Percentiles rank a stretch among this genome's conserved stretches.
Conservation (phyloP, 2,329 filamentous ascomycete genomes). For the Botrytis fragariae region DNA sequence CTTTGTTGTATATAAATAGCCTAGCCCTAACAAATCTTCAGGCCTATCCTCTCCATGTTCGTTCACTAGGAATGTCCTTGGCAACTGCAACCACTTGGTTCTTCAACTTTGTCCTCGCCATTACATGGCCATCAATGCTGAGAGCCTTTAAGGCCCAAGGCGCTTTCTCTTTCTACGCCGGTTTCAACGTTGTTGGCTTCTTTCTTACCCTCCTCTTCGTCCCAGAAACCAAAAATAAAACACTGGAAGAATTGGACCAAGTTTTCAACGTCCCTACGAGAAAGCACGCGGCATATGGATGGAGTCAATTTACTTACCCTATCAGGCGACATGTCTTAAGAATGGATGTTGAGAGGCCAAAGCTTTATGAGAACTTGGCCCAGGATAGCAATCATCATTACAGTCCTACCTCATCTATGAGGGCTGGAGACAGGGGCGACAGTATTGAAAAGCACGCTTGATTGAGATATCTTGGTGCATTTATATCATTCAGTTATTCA, state of each 20-base stretch:
- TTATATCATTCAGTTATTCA: not conserved
- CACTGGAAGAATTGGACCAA: constrained; percentile 36
- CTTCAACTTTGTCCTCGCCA: constrained; percentile 57
- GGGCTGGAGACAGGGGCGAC: not conserved
- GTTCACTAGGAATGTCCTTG: constrained; percentile 60
- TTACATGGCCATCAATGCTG: constrained; percentile 42
- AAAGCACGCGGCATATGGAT: constrained; percentile 12
- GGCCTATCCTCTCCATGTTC: constrained; percentile 60
- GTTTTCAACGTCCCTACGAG: constrained; percentile 21
- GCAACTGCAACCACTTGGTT: constrained; percentile 59
- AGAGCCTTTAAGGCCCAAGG: constrained; percentile 38
- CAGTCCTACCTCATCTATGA: not conserved
- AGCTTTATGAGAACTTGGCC: not conserved
- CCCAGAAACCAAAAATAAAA: constrained; percentile 55
- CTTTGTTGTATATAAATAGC: not conserved
- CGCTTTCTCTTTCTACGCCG: constrained; percentile 53
- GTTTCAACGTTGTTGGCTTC: constrained; percentile 53
- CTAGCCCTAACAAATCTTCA: not conserved
- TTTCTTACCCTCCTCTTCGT: constrained; percentile 54
- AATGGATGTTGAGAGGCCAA: constrained; percentile 5
- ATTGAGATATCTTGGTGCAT: not conserved
- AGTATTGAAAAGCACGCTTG: not conserved
- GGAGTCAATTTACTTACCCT: constrained; percentile 9
- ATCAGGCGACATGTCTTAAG: constrained; percentile 11
- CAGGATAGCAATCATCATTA: not conserved